These are phyloP conservation scores for Claviceps pazoutovae DNA, from an alignment of 2,329 filamentous ascomycete species.

Conservation along the genomic window DNA sequence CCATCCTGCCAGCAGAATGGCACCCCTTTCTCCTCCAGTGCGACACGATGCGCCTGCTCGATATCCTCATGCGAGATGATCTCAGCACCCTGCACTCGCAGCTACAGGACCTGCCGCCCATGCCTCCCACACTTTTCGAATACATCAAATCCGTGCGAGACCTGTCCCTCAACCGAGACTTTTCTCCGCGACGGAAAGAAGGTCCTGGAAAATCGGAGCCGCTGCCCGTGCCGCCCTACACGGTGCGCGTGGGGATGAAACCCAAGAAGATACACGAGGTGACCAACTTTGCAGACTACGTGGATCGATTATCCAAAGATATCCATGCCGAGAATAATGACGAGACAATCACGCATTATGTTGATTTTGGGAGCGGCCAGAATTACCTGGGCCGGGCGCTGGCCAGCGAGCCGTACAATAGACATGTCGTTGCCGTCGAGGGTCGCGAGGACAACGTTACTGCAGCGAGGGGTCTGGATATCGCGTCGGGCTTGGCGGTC, in stretches of 20 bases:
- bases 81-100: conserved; percentile 28
- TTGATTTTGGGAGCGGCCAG: conserved; percentile 93
- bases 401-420: conserved; percentile 73
- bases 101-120: conserved; percentile 16
- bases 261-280: conserved; percentile 94
- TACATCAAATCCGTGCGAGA: conserved; percentile 62
- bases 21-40: conserved; percentile 58
- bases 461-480: conserved; percentile 71
- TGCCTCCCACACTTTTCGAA: conserved; percentile 45
- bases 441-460: conserved; percentile 74
- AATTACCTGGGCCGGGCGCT: conserved; percentile 88
- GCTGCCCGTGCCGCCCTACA: conserved; percentile 47
- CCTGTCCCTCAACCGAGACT: conserved; percentile 52
- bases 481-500: conserved; percentile 62
- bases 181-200: conserved; percentile 27
- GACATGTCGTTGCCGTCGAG: conserved; percentile 81
- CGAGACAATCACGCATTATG: conserved; percentile 62
- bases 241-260: conserved; percentile 82
- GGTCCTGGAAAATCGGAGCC: conserved; percentile 17
- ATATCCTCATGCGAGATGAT: conserved; percentile 69
- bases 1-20: conserved; percentile 69
- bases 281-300: conserved; percentile 73
- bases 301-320: conserved; percentile 45
- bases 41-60: conserved; percentile 62
- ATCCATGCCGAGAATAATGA: conserved; percentile 34